Evolutionary conservation across 805 yeast genomes (phyloP).

Genomic region (Schizosaccharomyces cryophilus): DNA sequence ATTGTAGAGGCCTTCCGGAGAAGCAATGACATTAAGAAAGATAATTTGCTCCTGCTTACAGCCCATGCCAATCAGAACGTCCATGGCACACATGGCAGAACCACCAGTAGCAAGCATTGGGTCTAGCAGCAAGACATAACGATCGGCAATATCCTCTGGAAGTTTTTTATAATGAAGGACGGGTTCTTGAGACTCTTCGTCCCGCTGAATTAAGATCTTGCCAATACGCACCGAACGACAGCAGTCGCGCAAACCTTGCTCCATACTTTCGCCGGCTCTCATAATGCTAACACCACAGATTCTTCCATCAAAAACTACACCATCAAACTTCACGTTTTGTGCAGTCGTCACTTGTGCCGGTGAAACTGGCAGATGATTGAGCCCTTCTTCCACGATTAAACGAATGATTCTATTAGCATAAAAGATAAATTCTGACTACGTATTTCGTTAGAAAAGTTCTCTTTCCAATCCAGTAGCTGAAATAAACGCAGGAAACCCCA

Average conservation of each 20-base stretch:
- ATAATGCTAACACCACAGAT: slow-evolving; percentile 96
- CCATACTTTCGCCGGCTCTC: slow-evolving; percentile 98
- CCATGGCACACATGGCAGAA: slow-evolving; percentile 90
- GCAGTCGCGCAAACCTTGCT: slow-evolving; percentile 91
- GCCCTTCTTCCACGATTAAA: slow-evolving; percentile 70
- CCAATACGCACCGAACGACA: slow-evolving; percentile 92
- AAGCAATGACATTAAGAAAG: slow-evolving; percentile 73
- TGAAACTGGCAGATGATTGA: slow-evolving; percentile 80
- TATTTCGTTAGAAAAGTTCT: neutral
- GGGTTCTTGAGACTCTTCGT: slow-evolving; percentile 89
- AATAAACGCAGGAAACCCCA: neutral
- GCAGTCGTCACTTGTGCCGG: slow-evolving; percentile 46
- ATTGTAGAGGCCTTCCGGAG: slow-evolving; percentile 76
- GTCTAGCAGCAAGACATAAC: slow-evolving; percentile 77
- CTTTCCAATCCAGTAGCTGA: neutral
- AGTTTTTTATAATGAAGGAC: slow-evolving; percentile 78
- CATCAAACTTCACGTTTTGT: slow-evolving; percentile 18
- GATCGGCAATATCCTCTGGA: slow-evolving; percentile 70
- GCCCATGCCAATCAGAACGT: slow-evolving; percentile 66
- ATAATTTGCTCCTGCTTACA: slow-evolving; percentile 69
- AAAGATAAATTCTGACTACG: slow-evolving; percentile 56
- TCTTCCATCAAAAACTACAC: slow-evolving; percentile 66
- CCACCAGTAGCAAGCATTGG: slow-evolving; percentile 99
- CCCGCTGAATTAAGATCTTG: slow-evolving; percentile 87
- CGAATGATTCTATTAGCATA: slow-evolving; percentile 89